Conservation (phyloP, 2,329 filamentous ascomycete species). For the Hirsutella rhossiliensis region DNA sequence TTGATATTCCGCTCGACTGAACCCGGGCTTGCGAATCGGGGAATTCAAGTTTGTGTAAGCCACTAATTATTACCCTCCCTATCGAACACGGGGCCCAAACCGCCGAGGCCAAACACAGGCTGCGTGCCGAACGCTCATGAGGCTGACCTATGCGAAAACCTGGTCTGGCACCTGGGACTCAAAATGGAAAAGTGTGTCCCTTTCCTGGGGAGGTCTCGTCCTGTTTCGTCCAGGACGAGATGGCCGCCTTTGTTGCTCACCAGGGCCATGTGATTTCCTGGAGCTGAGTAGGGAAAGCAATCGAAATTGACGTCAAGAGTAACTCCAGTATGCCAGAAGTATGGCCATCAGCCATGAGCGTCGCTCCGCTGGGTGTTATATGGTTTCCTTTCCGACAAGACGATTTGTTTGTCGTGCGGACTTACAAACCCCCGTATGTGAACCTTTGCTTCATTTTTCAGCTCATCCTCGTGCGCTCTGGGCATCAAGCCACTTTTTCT, state of each 20-base stretch:
- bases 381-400: neutral
- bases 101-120: neutral
- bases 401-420: too few relatives aligned
- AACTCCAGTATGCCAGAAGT: too few relatives aligned
- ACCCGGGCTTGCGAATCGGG: too few relatives aligned
- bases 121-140: too few relatives aligned
- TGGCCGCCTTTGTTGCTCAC: constrained; percentile 9
- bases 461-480: too few relatives aligned
- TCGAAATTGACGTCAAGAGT: constrained; percentile 5
- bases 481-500: too few relatives aligned
- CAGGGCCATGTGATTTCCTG: constrained; percentile 11
- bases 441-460: too few relatives aligned
- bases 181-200: constrained; percentile 8
- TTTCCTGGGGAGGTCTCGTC: constrained; percentile 8
- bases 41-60: constrained; percentile 5
- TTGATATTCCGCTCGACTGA: neutral
- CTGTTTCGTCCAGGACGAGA: constrained; percentile 9
- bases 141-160: constrained; percentile 3
- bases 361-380: neutral
- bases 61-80: neutral
- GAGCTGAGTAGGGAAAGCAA: constrained; percentile 8
- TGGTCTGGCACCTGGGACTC: constrained; percentile 9
- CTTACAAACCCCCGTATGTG: too few relatives aligned
- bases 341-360: too few relatives aligned
- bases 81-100: too few relatives aligned